Evolutionary conservation across 2,329 filamentous ascomycete genomes (phyloP).

Genomic region (Tolypocladium amazonense): DNA sequence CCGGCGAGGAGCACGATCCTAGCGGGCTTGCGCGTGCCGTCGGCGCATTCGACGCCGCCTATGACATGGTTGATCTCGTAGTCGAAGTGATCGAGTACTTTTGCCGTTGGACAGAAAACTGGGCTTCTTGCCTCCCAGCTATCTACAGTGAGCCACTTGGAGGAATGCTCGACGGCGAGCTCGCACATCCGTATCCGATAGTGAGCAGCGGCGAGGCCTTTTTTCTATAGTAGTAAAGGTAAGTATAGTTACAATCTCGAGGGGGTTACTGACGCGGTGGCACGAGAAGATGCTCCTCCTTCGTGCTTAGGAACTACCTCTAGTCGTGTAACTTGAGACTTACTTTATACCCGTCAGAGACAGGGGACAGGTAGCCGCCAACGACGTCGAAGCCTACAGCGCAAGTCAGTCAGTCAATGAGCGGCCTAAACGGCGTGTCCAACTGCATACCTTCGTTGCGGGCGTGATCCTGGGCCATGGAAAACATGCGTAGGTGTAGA

Average conservation of each 20-base stretch:
- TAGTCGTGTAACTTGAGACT: too few species aligned
- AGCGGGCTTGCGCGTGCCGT: constrained; percentile 55
- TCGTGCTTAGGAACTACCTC: too few species aligned
- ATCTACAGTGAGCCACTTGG: constrained; percentile 72
- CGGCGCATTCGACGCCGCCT: constrained; percentile 62
- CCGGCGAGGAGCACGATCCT: constrained; percentile 76
- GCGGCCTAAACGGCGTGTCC: too few species aligned
- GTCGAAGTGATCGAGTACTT: constrained; percentile 84
- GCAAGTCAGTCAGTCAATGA: too few species aligned
- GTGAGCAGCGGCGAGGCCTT: constrained; percentile 24
- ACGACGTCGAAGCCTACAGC: constrained; percentile 79
- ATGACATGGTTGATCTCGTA: constrained; percentile 72
- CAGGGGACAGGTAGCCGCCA: constrained; percentile 48
- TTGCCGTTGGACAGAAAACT: constrained; percentile 78
- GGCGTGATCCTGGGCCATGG: constrained; percentile 74
- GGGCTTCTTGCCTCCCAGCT: constrained; percentile 76
- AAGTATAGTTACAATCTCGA: too few species aligned
- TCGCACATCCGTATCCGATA: constrained; percentile 67
- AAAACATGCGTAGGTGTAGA: constrained; percentile 76
- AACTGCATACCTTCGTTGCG: constrained; percentile 37
- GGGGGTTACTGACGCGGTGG: too few species aligned
- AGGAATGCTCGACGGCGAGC: constrained; percentile 63
- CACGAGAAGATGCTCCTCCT: too few species aligned
- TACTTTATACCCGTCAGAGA: constrained; percentile 25
- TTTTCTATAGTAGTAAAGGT: too few species aligned